Evolutionary conservation across 1,139 yeast genomes (phyloP), one percentile per base, ranked within the genome.

Genomic region (Geotrichum phurueaensis): DNA sequence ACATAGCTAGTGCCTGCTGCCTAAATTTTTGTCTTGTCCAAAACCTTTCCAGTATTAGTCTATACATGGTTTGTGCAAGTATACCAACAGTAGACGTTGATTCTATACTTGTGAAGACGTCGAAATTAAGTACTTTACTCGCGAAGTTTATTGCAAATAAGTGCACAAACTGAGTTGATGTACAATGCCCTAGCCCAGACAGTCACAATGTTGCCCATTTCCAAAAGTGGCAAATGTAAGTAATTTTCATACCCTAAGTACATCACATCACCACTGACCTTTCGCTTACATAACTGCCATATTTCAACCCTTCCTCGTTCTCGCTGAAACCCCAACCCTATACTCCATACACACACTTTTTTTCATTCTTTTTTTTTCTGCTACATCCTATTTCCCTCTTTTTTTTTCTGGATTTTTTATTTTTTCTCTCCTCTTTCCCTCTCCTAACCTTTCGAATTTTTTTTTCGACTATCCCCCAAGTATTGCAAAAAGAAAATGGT

Each of bases 401-500:
- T 33, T 33, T 33, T 33, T 33, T 33, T 33, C n/a, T 15, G 13
- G 39, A 15, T 33, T 33, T 33, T 33, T 33, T 33, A 33, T 33
- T 33, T 33, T 33, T 33, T 33, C 39, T 33, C 39, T 33, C 39
- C 39, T 33, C 29, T 33, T 33, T 33, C 39, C 39, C 39, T 33
- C 39, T 33, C 39, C 39, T 33, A 33, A 33, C 39, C 39, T 33
- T 33, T 33, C 39, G 39, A 33, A 33, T 33, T 33, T 33, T 33
- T 33, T 33, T 33, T 33, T 33, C 39, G 39, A 33, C 39, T 33
- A 33, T 33, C 39, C 39, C 39, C 39, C 39, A 33, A 33, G 39
- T 33, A 33, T 33, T 33, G 39, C 39, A 33, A 33, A 33, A 33
- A 33, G 39, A 70, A 64, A 65, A 88, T 89, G 96, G 96, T 94